Percentiles rank a stretch among this genome's conserved stretches.
Evolutionary conservation across 192 early-diverging fungal species (phyloP).

Genomic region (Backusella morwellensis): DNA sequence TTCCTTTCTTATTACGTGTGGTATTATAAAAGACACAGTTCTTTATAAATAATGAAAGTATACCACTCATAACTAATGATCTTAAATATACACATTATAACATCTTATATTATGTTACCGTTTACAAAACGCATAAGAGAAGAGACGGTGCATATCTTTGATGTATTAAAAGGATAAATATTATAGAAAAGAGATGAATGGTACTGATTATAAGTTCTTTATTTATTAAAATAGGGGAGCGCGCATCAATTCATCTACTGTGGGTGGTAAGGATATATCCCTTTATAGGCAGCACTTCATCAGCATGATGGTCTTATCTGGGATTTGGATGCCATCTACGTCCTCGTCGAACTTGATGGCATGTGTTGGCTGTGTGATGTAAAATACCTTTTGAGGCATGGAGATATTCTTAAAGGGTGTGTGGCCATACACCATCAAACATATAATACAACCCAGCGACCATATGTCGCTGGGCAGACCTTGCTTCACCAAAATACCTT

Average conservation of each 20-base stretch:
- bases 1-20: too few species aligned
- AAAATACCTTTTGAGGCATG: conserved; percentile 63
- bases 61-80: too few species aligned
- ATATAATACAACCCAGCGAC: conserved; percentile 91
- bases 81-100: too few species aligned
- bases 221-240: too few species aligned
- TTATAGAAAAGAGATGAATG: too few species aligned
- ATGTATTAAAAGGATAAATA: too few species aligned
- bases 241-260: background rate
- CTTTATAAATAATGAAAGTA: too few species aligned
- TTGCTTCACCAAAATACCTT: background rate
- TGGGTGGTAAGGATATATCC: background rate
- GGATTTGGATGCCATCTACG: background rate
- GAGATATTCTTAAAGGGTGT: conserved; percentile 77
- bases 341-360: conserved; percentile 39
- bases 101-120: too few species aligned
- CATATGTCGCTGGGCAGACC: conserved; percentile 79
- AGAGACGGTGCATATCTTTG: too few species aligned
- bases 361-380: conserved; percentile 69
- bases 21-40: too few species aligned
- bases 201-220: too few species aligned
- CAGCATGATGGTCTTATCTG: background rate
- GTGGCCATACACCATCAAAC: conserved; percentile 84
- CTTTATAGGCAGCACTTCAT: background rate
- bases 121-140: too few species aligned